Conservation (phyloP, 306 rosid species). For the Mimosa bimucronata region DNA sequence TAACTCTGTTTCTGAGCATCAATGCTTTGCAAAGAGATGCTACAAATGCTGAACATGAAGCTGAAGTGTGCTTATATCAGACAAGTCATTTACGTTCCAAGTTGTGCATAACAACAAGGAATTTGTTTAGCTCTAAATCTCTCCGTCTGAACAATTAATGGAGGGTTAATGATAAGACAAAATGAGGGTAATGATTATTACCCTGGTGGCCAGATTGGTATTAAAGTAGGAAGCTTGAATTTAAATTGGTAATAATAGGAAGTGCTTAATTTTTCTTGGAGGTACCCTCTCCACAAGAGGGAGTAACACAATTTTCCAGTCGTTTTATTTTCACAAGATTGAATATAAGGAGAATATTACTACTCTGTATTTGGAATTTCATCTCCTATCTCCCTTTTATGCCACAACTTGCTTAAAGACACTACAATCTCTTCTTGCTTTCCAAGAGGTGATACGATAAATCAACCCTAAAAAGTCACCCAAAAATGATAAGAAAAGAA, state of each 20-base stretch:
- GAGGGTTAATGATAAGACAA: background rate
- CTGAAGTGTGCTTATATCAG: background rate
- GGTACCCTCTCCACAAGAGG: too few species aligned
- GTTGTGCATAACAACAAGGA: background rate
- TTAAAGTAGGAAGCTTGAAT: too few species aligned
- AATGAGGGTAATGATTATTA: background rate
- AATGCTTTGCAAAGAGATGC: background rate
- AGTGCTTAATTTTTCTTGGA: background rate
- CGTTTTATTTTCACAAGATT: background rate
- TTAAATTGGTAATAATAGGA: conserved; percentile 37
- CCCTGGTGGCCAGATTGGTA: too few species aligned
- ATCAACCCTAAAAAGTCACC: background rate
- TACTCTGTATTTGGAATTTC: background rate
- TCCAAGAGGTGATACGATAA: background rate
- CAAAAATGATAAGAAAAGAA: too few species aligned
- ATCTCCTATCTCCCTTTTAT: background rate
- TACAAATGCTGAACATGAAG: background rate
- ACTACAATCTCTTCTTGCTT: background rate
- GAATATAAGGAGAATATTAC: background rate
- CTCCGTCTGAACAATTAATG: background rate
- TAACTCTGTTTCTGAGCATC: background rate
- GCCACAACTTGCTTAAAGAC: background rate
- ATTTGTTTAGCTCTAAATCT: background rate
- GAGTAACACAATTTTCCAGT: too few species aligned
- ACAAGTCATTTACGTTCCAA: background rate